Evolutionary conservation across 306 rosid genomes (phyloP).

Genomic region (Quercus rubra): DNA sequence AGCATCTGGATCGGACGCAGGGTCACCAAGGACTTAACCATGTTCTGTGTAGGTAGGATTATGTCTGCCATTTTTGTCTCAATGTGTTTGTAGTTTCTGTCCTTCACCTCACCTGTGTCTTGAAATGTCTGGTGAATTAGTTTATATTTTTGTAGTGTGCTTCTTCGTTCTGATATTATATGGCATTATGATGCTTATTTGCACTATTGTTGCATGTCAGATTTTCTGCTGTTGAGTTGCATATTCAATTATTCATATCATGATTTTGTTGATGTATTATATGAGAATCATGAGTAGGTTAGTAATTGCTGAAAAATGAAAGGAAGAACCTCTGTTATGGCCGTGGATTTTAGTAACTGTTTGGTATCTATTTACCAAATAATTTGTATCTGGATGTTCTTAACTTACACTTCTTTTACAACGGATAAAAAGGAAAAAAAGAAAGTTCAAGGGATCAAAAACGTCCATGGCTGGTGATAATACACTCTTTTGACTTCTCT

Average conservation of each 20-base stretch:
- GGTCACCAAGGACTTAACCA: slow-evolving; percentile 62
- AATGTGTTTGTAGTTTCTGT: not conserved
- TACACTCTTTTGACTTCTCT: too few relatives aligned
- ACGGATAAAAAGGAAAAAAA: too few relatives aligned
- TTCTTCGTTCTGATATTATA: not conserved
- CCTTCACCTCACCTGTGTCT: not conserved
- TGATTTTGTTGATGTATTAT: not conserved
- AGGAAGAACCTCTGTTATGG: too few relatives aligned
- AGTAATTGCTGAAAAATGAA: not conserved
- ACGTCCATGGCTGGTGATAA: too few relatives aligned
- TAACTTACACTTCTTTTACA: too few relatives aligned
- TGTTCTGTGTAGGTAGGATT: slow-evolving; percentile 44
- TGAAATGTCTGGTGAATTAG: too few relatives aligned
- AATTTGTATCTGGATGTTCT: too few relatives aligned
- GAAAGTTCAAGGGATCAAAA: too few relatives aligned
- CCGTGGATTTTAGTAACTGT: too few relatives aligned
- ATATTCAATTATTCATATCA: not conserved
- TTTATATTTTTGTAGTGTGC: not conserved
- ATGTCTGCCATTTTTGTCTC: not conserved
- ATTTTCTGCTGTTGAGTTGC: not conserved
- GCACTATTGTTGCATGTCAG: not conserved
- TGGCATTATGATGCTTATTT: not conserved
- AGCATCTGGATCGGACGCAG: slow-evolving; percentile 84
- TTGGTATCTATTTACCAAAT: too few relatives aligned
- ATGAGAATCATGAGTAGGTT: not conserved